Evolutionary conservation across 2,329 filamentous ascomycete species (phyloP).

Genomic region (Decorospora gaudefroyi): DNA sequence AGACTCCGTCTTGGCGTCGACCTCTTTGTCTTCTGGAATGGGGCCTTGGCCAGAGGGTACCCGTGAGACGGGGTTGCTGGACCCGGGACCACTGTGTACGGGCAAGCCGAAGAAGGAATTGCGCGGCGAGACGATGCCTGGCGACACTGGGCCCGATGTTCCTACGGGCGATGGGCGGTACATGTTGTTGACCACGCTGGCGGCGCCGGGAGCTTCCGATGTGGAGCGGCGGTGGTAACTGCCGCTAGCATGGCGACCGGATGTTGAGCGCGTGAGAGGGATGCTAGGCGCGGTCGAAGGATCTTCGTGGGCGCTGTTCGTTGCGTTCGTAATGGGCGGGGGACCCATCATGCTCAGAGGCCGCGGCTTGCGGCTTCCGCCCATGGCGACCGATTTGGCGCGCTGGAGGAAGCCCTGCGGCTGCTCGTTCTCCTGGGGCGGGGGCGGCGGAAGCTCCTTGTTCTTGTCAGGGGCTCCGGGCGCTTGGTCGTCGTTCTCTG

Average conservation of each 20-base stretch:
- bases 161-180: constrained; percentile 64
- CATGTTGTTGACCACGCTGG: constrained; percentile 84
- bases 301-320: constrained; percentile 57
- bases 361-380: constrained; percentile 50
- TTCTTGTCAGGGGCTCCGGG: constrained; percentile 59
- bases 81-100: constrained; percentile 47
- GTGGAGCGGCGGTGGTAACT: constrained; percentile 51
- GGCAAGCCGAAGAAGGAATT: constrained; percentile 51
- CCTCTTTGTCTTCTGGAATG: constrained; percentile 43
- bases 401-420: constrained; percentile 58
- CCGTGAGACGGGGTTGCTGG: constrained; percentile 45
- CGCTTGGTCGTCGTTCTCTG: constrained; percentile 46
- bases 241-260: constrained; percentile 52
- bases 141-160: constrained; percentile 55
- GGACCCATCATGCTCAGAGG: constrained; percentile 48
- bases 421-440: constrained; percentile 59
- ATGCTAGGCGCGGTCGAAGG: constrained; percentile 77
- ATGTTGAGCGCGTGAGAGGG: constrained; percentile 64
- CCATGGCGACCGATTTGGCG: constrained; percentile 62
- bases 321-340: constrained; percentile 33
- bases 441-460: constrained; percentile 83
- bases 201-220: constrained; percentile 61
- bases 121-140: constrained; percentile 44
- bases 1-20: constrained; percentile 32
- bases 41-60: constrained; percentile 42